Percentiles rank a stretch among this genome's conserved stretches.
Conservation (phyloP, 2,329 filamentous ascomycete species). For the Magnaporthiopsis rhizophila region DNA sequence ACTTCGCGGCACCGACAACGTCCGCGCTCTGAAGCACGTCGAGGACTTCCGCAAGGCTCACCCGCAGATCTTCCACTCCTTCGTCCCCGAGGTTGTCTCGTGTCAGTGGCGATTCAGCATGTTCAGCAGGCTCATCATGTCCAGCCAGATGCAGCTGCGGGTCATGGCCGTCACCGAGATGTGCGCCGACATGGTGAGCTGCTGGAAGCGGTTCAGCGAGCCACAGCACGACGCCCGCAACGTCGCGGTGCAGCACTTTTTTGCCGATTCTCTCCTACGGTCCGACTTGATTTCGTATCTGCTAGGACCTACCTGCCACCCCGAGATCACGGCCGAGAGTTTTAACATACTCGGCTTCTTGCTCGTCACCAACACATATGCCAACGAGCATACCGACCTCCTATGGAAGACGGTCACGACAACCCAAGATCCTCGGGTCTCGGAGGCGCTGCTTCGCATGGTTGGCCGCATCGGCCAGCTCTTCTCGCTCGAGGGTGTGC, state of each 20-base stretch:
- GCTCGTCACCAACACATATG: constrained; percentile 69
- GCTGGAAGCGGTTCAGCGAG: constrained; percentile 55
- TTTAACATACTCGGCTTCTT: constrained; percentile 83
- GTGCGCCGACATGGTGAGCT: constrained; percentile 58
- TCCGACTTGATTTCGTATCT: constrained; percentile 78
- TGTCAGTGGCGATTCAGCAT: constrained; percentile 63
- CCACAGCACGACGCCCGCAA: constrained; percentile 27
- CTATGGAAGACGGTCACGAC: constrained; percentile 79
- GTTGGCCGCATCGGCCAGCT: constrained; percentile 38
- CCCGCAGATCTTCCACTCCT: constrained; percentile 29
- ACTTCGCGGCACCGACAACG: constrained; percentile 27
- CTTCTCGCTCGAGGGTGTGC: constrained; percentile 39
- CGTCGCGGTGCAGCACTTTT: constrained; percentile 50
- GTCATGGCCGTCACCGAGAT: constrained; percentile 70
- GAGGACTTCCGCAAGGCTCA: constrained; percentile 23
- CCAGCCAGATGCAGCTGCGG: constrained; percentile 84
- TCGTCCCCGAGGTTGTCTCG: constrained; percentile 42
- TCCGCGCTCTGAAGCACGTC: constrained; percentile 26
- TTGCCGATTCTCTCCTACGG: constrained; percentile 60
- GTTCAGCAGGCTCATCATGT: constrained; percentile 65
- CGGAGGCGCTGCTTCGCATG: constrained; percentile 70
- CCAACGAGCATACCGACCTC: constrained; percentile 61
- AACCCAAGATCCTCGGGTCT: constrained; percentile 77
- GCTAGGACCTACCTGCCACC: constrained; percentile 83
- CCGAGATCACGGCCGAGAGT: constrained; percentile 76